These are phyloP conservation scores for Hydnomerulius pinastri DNA, from an alignment of 768 basidiomycete species.

Conservation along the genomic window DNA sequence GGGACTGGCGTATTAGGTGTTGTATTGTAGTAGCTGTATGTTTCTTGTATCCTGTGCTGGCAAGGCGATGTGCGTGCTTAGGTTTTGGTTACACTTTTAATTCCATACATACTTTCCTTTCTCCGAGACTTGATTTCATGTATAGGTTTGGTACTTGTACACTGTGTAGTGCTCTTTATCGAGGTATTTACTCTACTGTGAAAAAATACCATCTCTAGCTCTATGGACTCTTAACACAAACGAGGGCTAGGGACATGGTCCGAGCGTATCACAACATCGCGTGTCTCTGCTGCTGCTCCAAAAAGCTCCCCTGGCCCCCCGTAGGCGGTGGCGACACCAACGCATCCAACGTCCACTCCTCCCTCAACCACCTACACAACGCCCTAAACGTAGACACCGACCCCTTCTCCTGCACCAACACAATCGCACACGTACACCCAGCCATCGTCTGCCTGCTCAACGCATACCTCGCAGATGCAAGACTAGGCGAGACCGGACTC, in stretches of 20 bases:
- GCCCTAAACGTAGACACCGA: constrained; percentile 83
- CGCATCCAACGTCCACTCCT: constrained; percentile 59
- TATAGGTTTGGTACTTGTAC: no score
- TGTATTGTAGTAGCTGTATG: background rate
- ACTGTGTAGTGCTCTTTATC: background rate
- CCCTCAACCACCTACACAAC: constrained; percentile 70
- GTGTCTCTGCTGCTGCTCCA: constrained; percentile 43
- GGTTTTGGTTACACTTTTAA: no score
- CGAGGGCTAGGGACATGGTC: no score
- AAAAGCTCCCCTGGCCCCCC: constrained; percentile 38
- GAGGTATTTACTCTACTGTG: background rate
- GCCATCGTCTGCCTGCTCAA: constrained; percentile 26
- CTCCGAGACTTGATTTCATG: no score
- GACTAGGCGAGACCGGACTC: constrained; percentile 27
- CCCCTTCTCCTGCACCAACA: constrained; percentile 88
- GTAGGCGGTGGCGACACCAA: constrained; percentile 26
- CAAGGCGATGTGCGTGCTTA: no score
- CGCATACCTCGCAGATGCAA: constrained; percentile 30
- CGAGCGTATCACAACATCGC: constrained; percentile 32
- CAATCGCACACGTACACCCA: constrained; percentile 63
- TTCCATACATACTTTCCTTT: no score
- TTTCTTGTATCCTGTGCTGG: background rate
- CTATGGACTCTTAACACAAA: no score
- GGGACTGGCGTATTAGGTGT: background rate
- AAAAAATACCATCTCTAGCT: no score